phyloP scores from a whole-genome alignment of 257 asterid species.

The Ilex aquifolium region DNA sequence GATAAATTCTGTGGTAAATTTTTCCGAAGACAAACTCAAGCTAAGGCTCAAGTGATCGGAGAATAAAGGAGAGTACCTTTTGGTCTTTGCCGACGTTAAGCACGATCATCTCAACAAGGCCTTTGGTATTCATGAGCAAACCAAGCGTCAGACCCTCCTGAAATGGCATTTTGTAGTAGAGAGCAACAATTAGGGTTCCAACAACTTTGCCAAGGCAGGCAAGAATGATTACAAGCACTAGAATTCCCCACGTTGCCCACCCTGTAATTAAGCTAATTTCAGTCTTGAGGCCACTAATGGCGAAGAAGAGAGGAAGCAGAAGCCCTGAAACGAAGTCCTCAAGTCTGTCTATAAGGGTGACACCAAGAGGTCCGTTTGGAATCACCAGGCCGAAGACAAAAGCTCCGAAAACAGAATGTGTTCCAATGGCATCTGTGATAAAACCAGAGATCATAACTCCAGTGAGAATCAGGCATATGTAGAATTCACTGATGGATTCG shows the following conservation, averaged over 20 bases:
- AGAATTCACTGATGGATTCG: conserved; percentile 64
- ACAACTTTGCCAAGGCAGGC: conserved; percentile 79
- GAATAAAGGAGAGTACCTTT: conserved; percentile 32
- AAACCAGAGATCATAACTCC: conserved; percentile 91
- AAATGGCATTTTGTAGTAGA: conserved; percentile 70
- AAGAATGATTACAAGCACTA: conserved; percentile 50
- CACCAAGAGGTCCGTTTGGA: conserved; percentile 84
- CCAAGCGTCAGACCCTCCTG: conserved; percentile 87
- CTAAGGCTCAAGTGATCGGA: no score
- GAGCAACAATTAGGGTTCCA: conserved; percentile 67
- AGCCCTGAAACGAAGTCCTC: conserved; percentile 92
- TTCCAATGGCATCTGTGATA: conserved; percentile 87
- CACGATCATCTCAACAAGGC: conserved; percentile 88
- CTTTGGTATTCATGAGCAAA: conserved; percentile 89
- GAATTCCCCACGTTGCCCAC: conserved; percentile 48
- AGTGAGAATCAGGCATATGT: conserved; percentile 60
- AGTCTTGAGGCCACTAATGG: conserved; percentile 86
- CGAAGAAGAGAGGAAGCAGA: conserved; percentile 77
- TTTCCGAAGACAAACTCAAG: no score
- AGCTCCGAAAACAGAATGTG: conserved; percentile 95
- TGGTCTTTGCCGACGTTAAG: conserved; percentile 98
- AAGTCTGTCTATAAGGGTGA: conserved; percentile 66
- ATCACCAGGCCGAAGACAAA: conserved; percentile 78
- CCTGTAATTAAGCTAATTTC: conserved; percentile 45
- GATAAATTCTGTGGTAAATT: no score